Percentiles rank a stretch among this genome's conserved stretches.
These are phyloP conservation scores for Magnaporthales sp. DNA, from an alignment of 2,329 filamentous ascomycete genomes.

Conservation along the genomic window DNA sequence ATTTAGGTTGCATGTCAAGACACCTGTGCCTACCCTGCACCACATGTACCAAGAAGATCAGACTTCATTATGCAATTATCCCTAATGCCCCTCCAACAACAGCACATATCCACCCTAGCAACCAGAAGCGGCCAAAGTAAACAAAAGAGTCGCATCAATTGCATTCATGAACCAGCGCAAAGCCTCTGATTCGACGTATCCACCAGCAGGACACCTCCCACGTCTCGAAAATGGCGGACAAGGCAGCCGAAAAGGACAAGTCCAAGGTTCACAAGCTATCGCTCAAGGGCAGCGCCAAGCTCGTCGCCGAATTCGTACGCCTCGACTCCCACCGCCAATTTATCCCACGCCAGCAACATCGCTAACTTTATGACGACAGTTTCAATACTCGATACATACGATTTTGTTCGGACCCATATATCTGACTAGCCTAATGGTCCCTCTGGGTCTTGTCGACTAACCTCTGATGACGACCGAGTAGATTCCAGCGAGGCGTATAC, in stretches of 20 bases:
- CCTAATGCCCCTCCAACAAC: not conserved
- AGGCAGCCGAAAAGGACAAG: conserved; percentile 40
- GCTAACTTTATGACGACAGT: conserved; percentile 35
- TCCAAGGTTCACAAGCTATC: conserved; percentile 94
- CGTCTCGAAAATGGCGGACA: not conserved
- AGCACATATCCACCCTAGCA: not conserved
- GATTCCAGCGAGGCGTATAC: conserved; percentile 79
- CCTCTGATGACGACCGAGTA: conserved; percentile 22
- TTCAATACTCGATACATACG: conserved; percentile 97
- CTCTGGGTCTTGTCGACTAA: conserved; percentile 4
- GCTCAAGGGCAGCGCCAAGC: conserved; percentile 73
- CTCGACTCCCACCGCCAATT: not conserved
- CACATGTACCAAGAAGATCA: not conserved
- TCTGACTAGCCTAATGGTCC: not conserved
- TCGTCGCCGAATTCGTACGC: conserved; percentile 91
- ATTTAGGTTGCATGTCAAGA: not conserved
- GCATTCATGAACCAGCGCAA: not conserved
- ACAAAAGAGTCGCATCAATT: not conserved
- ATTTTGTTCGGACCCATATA: conserved; percentile 59
- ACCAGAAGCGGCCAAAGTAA: not conserved
- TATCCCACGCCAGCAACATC: not conserved
- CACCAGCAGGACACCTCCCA: not conserved
- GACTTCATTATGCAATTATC: not conserved
- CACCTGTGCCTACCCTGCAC: not conserved
- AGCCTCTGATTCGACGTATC: not conserved